phyloP scores from a whole-genome alignment of 2,329 filamentous ascomycete species.

The Penicillium sclerotiorum region DNA sequence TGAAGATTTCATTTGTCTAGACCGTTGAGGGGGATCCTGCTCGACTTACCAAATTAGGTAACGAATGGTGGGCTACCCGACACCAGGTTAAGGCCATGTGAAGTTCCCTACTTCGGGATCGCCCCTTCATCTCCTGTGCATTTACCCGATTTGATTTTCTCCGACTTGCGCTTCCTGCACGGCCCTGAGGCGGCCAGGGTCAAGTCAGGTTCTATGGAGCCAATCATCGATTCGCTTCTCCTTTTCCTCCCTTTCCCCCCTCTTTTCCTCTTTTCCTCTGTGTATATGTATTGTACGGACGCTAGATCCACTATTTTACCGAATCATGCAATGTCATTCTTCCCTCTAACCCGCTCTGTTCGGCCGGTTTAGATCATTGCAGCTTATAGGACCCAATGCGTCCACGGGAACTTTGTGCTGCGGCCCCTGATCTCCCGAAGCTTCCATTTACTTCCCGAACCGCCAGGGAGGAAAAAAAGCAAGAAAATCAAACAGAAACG shows the following conservation, averaged over 20 bases:
- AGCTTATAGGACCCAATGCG: conserved; percentile 5
- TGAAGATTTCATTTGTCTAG: conserved; percentile 1
- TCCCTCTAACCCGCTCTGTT: not conserved
- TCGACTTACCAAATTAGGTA: conserved; percentile 1
- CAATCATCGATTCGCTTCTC: no score
- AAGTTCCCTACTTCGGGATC: conserved; percentile 2
- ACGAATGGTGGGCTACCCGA: conserved; percentile 6
- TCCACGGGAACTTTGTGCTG: not conserved
- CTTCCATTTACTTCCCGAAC: conserved; percentile 14
- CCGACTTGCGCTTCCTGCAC: not conserved
- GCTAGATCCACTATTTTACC: no score
- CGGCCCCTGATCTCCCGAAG: conserved; percentile 10
- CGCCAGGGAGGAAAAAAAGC: not conserved
- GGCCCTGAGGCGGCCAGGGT: not conserved
- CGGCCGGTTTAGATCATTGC: not conserved
- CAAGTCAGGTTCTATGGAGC: no score
- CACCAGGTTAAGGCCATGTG: conserved; percentile 6
- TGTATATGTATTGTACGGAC: no score
- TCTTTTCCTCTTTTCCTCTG: no score
- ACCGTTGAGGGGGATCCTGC: not conserved
- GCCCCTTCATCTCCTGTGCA: conserved; percentile 19
- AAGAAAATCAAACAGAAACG: no score
- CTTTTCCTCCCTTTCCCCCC: not conserved
- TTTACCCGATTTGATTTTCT: conserved; percentile 25
- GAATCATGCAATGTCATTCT: conserved; percentile 1